Percentiles rank a stretch among this genome's conserved stretches.
These are phyloP conservation scores for Podila clonocystis DNA, from an alignment of 192 early-diverging fungal species.

Conservation along the genomic window DNA sequence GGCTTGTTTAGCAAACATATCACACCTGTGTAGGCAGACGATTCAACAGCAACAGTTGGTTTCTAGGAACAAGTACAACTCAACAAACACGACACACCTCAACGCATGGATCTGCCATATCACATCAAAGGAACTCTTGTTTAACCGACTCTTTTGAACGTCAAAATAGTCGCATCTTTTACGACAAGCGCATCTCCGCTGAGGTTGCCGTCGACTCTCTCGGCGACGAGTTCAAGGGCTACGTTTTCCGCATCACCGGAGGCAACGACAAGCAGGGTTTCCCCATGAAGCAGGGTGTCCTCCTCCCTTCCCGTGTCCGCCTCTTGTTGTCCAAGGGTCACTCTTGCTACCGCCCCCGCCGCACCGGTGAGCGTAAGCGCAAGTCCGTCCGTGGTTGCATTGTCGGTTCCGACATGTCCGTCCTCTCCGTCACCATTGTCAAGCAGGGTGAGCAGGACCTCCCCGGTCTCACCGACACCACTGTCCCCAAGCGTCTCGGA, in stretches of 20 bases:
- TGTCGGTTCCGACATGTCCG: constrained; percentile 92
- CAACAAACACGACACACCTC: not conserved
- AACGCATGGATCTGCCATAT: not conserved
- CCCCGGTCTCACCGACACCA: constrained; percentile 93
- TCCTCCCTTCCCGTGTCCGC: constrained; percentile 75
- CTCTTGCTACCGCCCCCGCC: constrained; percentile 98
- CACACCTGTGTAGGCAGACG: constrained; percentile 1
- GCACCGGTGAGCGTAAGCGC: constrained; percentile 97
- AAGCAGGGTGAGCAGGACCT: constrained; percentile 98
- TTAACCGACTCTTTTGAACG: not conserved
- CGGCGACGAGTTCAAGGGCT: constrained; percentile 99
- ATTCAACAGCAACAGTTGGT: not conserved
- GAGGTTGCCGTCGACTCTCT: constrained; percentile 96
- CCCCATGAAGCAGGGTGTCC: constrained; percentile 99
- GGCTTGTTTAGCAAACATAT: constrained; percentile 3
- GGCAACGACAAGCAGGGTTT: constrained; percentile 99
- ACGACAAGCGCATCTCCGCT: constrained; percentile 97
- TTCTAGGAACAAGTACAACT: not conserved
- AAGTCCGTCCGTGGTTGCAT: constrained; percentile 99
- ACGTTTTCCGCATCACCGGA: constrained; percentile 99
- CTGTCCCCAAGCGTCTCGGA: constrained; percentile 96
- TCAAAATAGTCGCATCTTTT: constrained; percentile 86
- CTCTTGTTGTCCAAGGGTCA: constrained; percentile 91
- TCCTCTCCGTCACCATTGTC: constrained; percentile 93
- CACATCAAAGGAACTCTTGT: not conserved